Conservation (phyloP, 2,329 filamentous ascomycete genomes). For the Fusarium illudens region DNA sequence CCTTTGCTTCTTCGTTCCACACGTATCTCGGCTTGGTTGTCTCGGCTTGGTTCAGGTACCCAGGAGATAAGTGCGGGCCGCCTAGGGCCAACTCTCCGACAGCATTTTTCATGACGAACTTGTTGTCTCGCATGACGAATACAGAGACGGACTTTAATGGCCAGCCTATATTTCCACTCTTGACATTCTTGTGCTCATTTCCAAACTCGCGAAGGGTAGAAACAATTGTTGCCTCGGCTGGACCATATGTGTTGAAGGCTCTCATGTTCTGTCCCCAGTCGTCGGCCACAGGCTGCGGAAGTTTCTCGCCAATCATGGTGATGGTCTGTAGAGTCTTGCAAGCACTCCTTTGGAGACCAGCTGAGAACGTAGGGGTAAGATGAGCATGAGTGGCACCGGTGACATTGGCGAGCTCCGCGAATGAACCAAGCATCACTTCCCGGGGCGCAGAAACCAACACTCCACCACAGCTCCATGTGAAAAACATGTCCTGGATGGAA, state of each 20-base stretch:
- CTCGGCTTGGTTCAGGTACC: conserved; percentile 31
- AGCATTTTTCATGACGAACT: conserved; percentile 61
- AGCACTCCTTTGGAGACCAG: conserved; percentile 57
- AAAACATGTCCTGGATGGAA: conserved; percentile 70
- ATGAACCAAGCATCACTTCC: conserved; percentile 63
- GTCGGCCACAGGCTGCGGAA: conserved; percentile 65
- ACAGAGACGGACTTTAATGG: conserved; percentile 24
- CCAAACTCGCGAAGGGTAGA: conserved; percentile 41
- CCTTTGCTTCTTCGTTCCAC: conserved; percentile 17
- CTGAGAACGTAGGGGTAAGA: conserved; percentile 68
- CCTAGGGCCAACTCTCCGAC: conserved; percentile 70
- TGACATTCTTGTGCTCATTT: conserved; percentile 31
- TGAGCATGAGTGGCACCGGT: conserved; percentile 66
- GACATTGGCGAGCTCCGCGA: conserved; percentile 60
- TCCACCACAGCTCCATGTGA: conserved; percentile 68
- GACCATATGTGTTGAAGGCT: conserved; percentile 42
- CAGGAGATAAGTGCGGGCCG: conserved; percentile 56
- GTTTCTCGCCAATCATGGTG: conserved; percentile 68
- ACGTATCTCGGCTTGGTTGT: conserved; percentile 30
- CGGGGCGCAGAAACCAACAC: conserved; percentile 66
- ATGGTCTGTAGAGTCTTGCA: conserved; percentile 60
- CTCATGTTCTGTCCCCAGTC: conserved; percentile 54
- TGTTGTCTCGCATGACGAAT: conserved; percentile 13
- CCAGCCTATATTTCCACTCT: conserved; percentile 40
- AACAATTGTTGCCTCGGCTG: conserved; percentile 41